Evolutionary conservation across 441 rosid species (phyloP).

Genomic region (Kokia cookei): DNA sequence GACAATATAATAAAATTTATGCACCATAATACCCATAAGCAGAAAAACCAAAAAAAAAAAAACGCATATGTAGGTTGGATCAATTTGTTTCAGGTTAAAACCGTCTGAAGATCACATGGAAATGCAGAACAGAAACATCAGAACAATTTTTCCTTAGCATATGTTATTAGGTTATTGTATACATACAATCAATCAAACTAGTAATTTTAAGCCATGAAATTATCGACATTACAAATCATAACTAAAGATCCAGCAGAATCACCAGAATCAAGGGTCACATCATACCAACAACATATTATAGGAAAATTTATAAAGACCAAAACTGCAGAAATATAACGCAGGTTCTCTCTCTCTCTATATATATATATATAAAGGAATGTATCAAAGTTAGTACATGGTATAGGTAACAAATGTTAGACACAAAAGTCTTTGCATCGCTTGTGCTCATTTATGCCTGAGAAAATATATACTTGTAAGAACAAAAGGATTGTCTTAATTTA

Average conservation of each 20-base stretch:
- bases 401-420: background rate
- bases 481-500: background rate
- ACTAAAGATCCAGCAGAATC: background rate
- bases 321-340: background rate
- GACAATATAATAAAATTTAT: background rate
- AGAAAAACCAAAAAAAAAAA: background rate
- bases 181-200: background rate
- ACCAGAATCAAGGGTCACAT: background rate
- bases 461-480: background rate
- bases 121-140: background rate
- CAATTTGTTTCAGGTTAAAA: background rate
- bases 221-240: background rate
- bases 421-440: background rate
- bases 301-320: background rate
- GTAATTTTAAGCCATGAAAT: background rate
- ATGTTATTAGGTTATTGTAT: background rate
- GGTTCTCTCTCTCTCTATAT: too few species aligned
- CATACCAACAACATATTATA: background rate
- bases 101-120: background rate
- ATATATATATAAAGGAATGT: background rate
- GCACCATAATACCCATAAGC: background rate
- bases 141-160: background rate
- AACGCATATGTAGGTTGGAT: background rate
- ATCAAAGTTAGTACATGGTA: background rate
- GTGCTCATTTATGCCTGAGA: background rate